Conservation (phyloP, 306 rosid genomes). For the Malus asiatica region DNA sequence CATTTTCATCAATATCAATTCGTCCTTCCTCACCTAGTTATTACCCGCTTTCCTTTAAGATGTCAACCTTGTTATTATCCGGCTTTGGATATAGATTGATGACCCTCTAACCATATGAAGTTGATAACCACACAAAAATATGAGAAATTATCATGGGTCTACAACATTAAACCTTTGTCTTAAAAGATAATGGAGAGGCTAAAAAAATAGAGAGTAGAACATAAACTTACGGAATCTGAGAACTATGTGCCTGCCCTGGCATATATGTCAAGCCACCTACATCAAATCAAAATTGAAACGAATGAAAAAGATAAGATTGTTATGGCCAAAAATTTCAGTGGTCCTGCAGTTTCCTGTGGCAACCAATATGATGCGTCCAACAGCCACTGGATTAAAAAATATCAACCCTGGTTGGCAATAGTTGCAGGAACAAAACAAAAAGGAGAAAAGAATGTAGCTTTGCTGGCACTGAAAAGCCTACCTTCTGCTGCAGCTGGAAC, state of each 20-base stretch:
- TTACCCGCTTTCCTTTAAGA: not conserved
- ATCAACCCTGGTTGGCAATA: not conserved
- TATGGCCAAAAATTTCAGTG: not conserved
- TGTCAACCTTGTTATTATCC: not conserved
- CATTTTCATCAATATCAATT: not conserved
- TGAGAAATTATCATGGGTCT: not conserved
- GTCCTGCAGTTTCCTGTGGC: not conserved
- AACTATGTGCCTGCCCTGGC: constrained; percentile 46
- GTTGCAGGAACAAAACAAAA: not conserved
- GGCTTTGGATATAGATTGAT: not conserved
- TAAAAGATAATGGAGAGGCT: not conserved
- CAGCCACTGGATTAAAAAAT: not conserved
- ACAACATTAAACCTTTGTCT: not conserved
- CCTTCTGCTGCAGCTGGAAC: constrained; percentile 65
- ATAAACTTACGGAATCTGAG: constrained; percentile 65
- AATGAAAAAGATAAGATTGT: not conserved
- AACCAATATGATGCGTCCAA: constrained; percentile 5
- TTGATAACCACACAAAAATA: not conserved
- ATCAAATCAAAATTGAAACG: constrained; percentile 22
- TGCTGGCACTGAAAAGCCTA: constrained; percentile 11
- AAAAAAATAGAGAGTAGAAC: not conserved
- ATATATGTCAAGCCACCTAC: constrained; percentile 64
- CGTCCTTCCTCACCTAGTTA: not conserved
- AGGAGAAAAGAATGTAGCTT: not conserved
- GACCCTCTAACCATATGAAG: not conserved